Conservation (phyloP, 352 stramenopile genomes). For the Elongisporangium prolatum region DNA sequence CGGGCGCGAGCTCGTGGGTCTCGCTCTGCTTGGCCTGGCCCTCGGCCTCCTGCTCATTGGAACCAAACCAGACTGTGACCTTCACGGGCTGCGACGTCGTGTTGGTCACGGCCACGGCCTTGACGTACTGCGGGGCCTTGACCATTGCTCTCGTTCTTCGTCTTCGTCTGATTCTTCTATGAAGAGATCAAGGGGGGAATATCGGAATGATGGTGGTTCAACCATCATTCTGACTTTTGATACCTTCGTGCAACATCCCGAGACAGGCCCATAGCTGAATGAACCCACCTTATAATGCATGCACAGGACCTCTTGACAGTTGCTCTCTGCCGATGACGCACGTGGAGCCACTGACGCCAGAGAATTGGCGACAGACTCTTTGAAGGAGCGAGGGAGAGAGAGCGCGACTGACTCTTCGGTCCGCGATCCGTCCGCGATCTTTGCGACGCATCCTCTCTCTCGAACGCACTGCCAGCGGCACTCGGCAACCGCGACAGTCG, state of each 20-base stretch:
- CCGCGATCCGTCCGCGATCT: neutral
- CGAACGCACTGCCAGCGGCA: neutral
- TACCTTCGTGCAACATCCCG: neutral
- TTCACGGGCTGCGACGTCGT: conserved; percentile 45
- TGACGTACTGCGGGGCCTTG: conserved; percentile 59
- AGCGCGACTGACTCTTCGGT: neutral
- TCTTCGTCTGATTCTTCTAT: conserved; percentile 10
- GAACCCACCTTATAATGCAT: neutral
- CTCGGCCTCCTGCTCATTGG: conserved; percentile 55
- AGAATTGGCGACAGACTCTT: neutral
- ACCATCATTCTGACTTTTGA: neutral
- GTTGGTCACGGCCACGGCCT: conserved; percentile 72
- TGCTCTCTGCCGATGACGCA: neutral
- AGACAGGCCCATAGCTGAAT: neutral
- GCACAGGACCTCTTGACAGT: neutral
- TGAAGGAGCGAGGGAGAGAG: neutral
- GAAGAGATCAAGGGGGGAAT: neutral
- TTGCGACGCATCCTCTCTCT: neutral
- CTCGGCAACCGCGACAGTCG: neutral
- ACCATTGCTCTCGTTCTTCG: conserved; percentile 26
- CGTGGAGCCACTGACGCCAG: neutral
- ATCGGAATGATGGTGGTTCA: neutral
- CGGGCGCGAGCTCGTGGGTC: conserved; percentile 38
- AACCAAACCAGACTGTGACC: conserved; percentile 64
- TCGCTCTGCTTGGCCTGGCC: conserved; percentile 66